These are phyloP conservation scores for Camellia oleifera DNA, from an alignment of 179 eudicot species.

Conservation along the genomic window DNA sequence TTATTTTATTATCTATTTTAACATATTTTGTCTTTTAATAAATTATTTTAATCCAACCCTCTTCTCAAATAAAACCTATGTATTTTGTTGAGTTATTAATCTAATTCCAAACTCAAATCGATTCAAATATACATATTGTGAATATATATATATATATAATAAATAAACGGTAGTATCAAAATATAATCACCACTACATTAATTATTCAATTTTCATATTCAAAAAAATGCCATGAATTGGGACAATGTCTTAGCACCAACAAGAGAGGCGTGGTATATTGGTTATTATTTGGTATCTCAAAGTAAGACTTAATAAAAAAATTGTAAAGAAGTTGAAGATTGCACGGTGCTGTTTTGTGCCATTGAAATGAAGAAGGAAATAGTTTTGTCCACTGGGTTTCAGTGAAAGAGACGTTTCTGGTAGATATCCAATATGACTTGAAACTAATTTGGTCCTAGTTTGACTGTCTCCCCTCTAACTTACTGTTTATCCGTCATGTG, in stretches of 20 bases:
- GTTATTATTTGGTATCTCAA: not conserved
- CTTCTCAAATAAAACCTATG: too few species aligned
- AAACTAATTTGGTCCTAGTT: not conserved
- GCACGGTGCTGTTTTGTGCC: not conserved
- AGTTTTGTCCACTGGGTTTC: constrained; percentile 4
- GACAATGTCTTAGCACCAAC: not conserved
- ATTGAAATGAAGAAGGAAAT: not conserved
- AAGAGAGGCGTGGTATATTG: not conserved
- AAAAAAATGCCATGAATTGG: constrained; percentile 2
- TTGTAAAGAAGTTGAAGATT: constrained; percentile 9
- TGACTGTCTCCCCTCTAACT: not conserved
- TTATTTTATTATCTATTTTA: too few species aligned
- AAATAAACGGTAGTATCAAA: too few species aligned
- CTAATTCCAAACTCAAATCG: too few species aligned
- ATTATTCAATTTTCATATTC: not conserved
- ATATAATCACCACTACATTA: not conserved
- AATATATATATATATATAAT: too few species aligned
- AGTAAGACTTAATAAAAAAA: not conserved
- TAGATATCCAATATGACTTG: not conserved
- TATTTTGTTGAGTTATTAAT: too few species aligned
- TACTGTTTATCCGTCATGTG: not conserved
- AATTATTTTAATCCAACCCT: too few species aligned
- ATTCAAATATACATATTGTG: too few species aligned
- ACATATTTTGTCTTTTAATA: too few species aligned
- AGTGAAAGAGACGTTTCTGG: constrained; percentile 11